phyloP scores from a whole-genome alignment of 2,329 filamentous ascomycete genomes.

The Ceratocystis colombiana region DNA sequence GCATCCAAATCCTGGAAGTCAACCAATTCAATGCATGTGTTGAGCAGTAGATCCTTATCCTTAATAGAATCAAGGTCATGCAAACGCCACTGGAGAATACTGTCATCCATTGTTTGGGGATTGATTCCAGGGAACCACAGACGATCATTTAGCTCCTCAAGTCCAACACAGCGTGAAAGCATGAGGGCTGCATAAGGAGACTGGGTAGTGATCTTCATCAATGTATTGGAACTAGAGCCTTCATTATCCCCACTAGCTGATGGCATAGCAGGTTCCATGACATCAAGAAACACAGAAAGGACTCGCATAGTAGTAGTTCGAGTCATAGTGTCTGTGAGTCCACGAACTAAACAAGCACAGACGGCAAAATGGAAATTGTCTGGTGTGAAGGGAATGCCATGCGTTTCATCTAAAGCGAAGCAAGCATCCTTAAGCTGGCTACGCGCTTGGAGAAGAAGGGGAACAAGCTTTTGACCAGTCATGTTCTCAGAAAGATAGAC shows the following conservation, averaged over 20 bases:
- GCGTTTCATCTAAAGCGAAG: constrained; percentile 51
- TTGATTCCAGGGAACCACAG: constrained; percentile 51
- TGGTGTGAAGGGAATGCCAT: constrained; percentile 53
- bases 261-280: constrained; percentile 29
- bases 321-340: constrained; percentile 53
- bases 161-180: constrained; percentile 44
- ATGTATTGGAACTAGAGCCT: constrained; percentile 31
- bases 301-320: constrained; percentile 50
- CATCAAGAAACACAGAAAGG: constrained; percentile 48
- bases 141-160: constrained; percentile 53
- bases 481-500: constrained; percentile 53
- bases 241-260: constrained; percentile 23
- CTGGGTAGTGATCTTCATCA: constrained; percentile 19
- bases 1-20: constrained; percentile 59
- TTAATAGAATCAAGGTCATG: constrained; percentile 41
- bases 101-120: constrained; percentile 35
- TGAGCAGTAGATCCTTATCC: constrained; percentile 53
- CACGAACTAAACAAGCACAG: constrained; percentile 53
- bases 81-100: constrained; percentile 35
- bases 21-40: constrained; percentile 53
- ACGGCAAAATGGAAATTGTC: constrained; percentile 60
- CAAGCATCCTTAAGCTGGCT: constrained; percentile 52
- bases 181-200: constrained; percentile 54
- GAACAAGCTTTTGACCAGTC: constrained; percentile 48
- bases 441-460: constrained; percentile 51